These are phyloP conservation scores for Cytospora piceae DNA, from an alignment of 2,329 filamentous ascomycete genomes.

Conservation along the genomic window DNA sequence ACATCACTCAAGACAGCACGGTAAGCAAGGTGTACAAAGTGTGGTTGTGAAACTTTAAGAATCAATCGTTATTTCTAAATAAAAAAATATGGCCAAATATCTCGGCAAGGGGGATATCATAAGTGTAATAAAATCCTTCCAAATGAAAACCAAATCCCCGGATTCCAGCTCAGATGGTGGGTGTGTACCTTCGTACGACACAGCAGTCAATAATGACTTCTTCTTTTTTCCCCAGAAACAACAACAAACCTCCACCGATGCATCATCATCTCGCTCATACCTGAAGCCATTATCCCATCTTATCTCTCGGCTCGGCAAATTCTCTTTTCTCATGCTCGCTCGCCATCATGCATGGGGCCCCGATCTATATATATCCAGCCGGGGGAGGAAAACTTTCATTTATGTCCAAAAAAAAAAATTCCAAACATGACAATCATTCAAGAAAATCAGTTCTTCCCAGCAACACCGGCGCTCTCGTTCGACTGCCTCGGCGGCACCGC, in stretches of 20 bases:
- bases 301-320: background rate
- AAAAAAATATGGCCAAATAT: background rate
- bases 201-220: background rate
- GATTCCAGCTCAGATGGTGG: background rate
- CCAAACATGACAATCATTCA: background rate
- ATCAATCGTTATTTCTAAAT: background rate
- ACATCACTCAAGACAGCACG: background rate
- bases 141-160: background rate
- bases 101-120: constrained; percentile 2
- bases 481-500: constrained; percentile 34
- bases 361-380: background rate
- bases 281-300: background rate
- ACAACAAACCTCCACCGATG: background rate
- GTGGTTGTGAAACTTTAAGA: background rate
- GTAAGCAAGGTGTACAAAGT: background rate
- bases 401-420: background rate
- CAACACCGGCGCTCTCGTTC: constrained; percentile 25
- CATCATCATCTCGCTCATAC: background rate
- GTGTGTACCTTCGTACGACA: background rate
- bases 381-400: background rate
- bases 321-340: background rate
- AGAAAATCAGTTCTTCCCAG: background rate
- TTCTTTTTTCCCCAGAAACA: background rate
- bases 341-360: background rate
- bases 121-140: constrained; percentile 1